Evolutionary conservation across 225 moss, liverwort and hornwort species (phyloP).

Genomic region (Sphagnum tenellum): DNA sequence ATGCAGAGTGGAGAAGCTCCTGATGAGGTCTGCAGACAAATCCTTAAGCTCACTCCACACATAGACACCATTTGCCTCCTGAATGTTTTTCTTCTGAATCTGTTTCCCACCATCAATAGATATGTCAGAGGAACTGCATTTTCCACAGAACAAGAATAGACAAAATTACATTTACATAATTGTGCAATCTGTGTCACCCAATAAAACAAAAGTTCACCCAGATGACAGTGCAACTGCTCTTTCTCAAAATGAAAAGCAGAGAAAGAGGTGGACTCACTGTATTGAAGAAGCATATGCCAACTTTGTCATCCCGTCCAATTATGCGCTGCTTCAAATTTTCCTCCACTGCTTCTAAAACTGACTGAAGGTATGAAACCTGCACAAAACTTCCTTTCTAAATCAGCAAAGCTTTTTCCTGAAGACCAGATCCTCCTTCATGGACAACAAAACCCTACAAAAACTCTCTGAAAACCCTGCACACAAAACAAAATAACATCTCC

Average conservation of each 20-base stretch:
- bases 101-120: conserved; percentile 14
- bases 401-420: neutral
- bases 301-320: conserved; percentile 92
- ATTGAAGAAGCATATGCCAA: conserved; percentile 93
- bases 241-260: neutral
- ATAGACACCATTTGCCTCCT: conserved; percentile 81
- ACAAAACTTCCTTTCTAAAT: conserved; percentile 3
- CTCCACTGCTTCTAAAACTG: conserved; percentile 62
- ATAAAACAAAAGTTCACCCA: too few relatives aligned
- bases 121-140: too few relatives aligned
- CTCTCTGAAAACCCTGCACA: too few relatives aligned
- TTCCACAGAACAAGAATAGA: too few relatives aligned
- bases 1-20: conserved; percentile 45
- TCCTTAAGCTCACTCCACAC: conserved; percentile 81
- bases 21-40: conserved; percentile 75
- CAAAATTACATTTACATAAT: too few relatives aligned
- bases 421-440: neutral
- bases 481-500: too few relatives aligned
- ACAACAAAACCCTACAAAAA: neutral
- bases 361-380: conserved; percentile 68
- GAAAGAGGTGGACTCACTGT: conserved; percentile 32
- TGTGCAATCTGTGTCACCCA: too few relatives aligned
- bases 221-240: too few relatives aligned
- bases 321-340: conserved; percentile 75
- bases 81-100: conserved; percentile 86